These are phyloP conservation scores for Trametes sanguinea DNA, from an alignment of 768 basidiomycete species.

Conservation along the genomic window DNA sequence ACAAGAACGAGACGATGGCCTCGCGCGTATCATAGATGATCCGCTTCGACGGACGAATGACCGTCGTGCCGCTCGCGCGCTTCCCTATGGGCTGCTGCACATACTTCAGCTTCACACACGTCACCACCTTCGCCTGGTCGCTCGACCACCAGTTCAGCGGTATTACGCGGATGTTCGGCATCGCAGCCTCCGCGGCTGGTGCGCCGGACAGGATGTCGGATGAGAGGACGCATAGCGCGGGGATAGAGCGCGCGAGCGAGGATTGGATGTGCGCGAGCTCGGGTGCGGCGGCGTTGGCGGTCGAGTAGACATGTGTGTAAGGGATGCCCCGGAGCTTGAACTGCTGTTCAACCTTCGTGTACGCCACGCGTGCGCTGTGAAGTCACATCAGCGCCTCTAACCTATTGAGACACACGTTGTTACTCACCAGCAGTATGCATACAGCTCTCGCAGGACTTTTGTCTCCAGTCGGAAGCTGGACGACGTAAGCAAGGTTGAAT, in stretches of 20 bases:
- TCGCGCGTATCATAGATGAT: slow-evolving; percentile 90
- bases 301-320: slow-evolving; percentile 73
- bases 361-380: slow-evolving; percentile 83
- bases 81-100: slow-evolving; percentile 85
- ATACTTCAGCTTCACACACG: slow-evolving; percentile 88
- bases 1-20: slow-evolving; percentile 86
- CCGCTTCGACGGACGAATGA: slow-evolving; percentile 82
- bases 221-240: slow-evolving; percentile 81
- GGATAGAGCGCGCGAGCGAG: slow-evolving; percentile 74
- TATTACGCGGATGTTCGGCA: slow-evolving; percentile 89
- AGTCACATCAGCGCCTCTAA: no score
- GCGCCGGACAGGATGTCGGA: slow-evolving; percentile 79
- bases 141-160: slow-evolving; percentile 92
- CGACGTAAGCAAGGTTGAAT: neutral
- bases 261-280: slow-evolving; percentile 65
- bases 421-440: slow-evolving; percentile 82
- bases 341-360: slow-evolving; percentile 84
- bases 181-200: slow-evolving; percentile 87
- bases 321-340: slow-evolving; percentile 81
- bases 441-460: slow-evolving; percentile 73
- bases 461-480: slow-evolving; percentile 66
- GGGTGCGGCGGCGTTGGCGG: slow-evolving; percentile 40
- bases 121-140: slow-evolving; percentile 78
- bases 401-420: no score
- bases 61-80: slow-evolving; percentile 51